Percentiles rank a stretch among this genome's conserved stretches.
Evolutionary conservation across 192 early-diverging fungal genomes (phyloP).

Genomic region (Coemansia sp.): DNA sequence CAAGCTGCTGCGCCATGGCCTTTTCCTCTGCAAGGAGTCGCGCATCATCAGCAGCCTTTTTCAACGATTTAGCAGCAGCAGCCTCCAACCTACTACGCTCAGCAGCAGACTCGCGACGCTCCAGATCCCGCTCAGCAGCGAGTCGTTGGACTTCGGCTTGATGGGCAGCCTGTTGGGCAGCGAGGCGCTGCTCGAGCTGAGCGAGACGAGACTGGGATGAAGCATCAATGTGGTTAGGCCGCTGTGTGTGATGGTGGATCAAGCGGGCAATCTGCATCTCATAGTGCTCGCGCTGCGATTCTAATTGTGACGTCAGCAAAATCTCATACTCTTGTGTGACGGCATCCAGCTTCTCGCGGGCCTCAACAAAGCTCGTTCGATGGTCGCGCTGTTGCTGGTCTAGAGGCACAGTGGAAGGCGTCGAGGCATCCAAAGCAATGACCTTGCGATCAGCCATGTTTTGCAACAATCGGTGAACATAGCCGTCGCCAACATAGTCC

Average conservation of each 20-base stretch:
- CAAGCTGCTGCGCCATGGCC: slow-evolving; percentile 51
- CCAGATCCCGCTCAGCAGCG: slow-evolving; percentile 34
- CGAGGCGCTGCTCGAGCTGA: slow-evolving; percentile 41
- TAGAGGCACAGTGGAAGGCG: not conserved
- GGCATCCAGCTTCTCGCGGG: slow-evolving; percentile 74
- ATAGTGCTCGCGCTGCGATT: slow-evolving; percentile 86
- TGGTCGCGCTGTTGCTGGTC: slow-evolving; percentile 3
- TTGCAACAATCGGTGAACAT: slow-evolving; percentile 94
- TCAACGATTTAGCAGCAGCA: slow-evolving; percentile 59
- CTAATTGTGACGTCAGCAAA: slow-evolving; percentile 83
- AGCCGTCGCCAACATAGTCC: slow-evolving; percentile 97
- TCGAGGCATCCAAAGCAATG: slow-evolving; percentile 73
- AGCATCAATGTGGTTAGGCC: slow-evolving; percentile 34
- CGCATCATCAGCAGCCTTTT: slow-evolving; percentile 73
- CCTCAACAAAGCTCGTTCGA: slow-evolving; percentile 30
- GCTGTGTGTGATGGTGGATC: slow-evolving; percentile 64
- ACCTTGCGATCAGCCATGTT: slow-evolving; percentile 91
- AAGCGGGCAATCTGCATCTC: slow-evolving; percentile 68
- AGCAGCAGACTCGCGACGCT: slow-evolving; percentile 49
- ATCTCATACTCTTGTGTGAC: slow-evolving; percentile 82
- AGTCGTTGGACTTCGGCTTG: slow-evolving; percentile 27
- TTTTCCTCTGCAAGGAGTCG: slow-evolving; percentile 61
- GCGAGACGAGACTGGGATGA: slow-evolving; percentile 16
- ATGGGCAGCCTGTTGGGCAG: slow-evolving; percentile 6
- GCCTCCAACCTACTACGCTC: slow-evolving; percentile 61